Evolutionary conservation across 1,284 basidiomycete species (phyloP), one percentile per base, ranked within the genome.

Genomic region (Trametes versicolor): DNA sequence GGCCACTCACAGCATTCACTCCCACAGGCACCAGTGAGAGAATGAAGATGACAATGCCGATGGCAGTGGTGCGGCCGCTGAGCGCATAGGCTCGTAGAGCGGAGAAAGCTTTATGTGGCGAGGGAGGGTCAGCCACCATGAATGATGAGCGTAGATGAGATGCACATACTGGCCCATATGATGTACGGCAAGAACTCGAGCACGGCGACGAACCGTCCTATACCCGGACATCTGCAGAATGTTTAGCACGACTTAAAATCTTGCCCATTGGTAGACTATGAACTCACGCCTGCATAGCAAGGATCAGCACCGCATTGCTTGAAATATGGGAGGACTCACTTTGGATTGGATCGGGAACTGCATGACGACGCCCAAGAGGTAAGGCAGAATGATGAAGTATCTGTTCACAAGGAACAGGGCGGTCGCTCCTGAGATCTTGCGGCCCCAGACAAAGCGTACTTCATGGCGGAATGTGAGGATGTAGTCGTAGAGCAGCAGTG

Each of bases 381-480:
- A 62, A 21, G 58, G 55, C 41, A 62, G 39, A 12, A 62, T 36
- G 59, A 60, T 60, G 9, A 58, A 62, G 37, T 68, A 73, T 47
- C 65, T 66, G 53, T 70, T 71, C n/a, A 66, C n/a, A 19, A 66
- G 43, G 53, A 69, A 71, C 29, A 70, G 50, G 12, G 60, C 63
- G 15, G 68, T 64, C 34, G 67, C 66, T 8, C 59, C 58, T 13
- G 64, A 62, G 60, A 68, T 62, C 37, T 54, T 68, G 37, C 59
- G 63, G 15, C 43, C 51, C 72, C 67, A 71, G 19, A 66, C 61
- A 37, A 63, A 61, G 17, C 57, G 57, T 12, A 71, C 47, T 41
- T 72, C 70, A 17, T 59, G 58, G 7, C 63, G 59, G 36, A 69
- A 66, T 3, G 69, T 69, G 4, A 67, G 41, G 29, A 60, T 36